Percentiles rank a stretch among this genome's conserved stretches.
Conservation (phyloP, 2,329 filamentous ascomycete species). For the Clarireedia sp. region DNA sequence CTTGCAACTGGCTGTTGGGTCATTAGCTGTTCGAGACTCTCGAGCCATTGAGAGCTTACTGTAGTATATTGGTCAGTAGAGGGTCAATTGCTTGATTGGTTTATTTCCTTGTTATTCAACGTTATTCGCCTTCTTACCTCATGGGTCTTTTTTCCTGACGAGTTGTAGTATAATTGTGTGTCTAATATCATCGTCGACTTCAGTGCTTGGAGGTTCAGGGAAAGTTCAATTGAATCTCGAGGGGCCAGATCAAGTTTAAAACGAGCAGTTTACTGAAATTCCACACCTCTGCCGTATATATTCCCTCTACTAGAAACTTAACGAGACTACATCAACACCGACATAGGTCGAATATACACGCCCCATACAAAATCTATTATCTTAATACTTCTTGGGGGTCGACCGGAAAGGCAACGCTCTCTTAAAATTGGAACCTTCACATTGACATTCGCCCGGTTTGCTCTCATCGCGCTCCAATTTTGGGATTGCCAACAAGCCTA, state of each 20-base stretch:
- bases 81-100: slow-evolving; percentile 20
- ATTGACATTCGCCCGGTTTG: too few relatives aligned
- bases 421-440: too few relatives aligned
- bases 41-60: slow-evolving; percentile 15
- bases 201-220: not conserved
- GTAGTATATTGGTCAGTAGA: slow-evolving; percentile 30
- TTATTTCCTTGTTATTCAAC: slow-evolving; percentile 11
- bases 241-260: not conserved
- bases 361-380: too few relatives aligned
- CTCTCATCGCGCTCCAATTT: too few relatives aligned
- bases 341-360: too few relatives aligned
- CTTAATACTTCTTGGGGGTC: too few relatives aligned
- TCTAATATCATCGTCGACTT: slow-evolving; percentile 3
- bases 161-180: slow-evolving; percentile 18
- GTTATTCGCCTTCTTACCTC: not conserved
- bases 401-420: too few relatives aligned
- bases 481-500: too few relatives aligned
- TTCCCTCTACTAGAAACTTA: too few relatives aligned
- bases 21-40: slow-evolving; percentile 16
- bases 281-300: too few relatives aligned
- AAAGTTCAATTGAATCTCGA: not conserved
- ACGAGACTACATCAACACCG: too few relatives aligned
- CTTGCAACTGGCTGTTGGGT: slow-evolving; percentile 19
- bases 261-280: not conserved
- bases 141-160: slow-evolving; percentile 17